phyloP scores from a whole-genome alignment of 345 rosid species.

The Lumnitzera racemosa region DNA sequence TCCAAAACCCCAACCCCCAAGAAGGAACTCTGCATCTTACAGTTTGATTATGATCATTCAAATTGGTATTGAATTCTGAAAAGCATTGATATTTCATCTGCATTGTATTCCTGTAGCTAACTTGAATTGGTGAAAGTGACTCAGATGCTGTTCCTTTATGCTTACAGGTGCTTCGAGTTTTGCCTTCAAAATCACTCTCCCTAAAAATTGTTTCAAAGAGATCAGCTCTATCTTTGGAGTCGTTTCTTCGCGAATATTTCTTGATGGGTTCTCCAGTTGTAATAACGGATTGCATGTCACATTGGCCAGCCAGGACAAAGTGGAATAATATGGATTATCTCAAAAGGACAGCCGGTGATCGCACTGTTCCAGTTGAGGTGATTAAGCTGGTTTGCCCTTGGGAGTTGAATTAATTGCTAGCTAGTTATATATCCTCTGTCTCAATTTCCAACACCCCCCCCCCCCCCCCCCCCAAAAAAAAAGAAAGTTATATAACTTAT shows the following conservation, averaged over 20 bases:
- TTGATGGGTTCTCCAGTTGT: conserved; percentile 68
- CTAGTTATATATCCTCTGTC: too few relatives aligned
- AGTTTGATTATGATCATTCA: too few relatives aligned
- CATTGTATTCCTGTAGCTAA: neutral
- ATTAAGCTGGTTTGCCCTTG: conserved; percentile 15
- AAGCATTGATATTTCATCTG: neutral
- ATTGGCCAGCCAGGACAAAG: conserved; percentile 88
- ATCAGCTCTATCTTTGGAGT: conserved; percentile 72
- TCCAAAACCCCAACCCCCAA: too few relatives aligned
- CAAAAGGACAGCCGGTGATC: conserved; percentile 64
- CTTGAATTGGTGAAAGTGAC: neutral
- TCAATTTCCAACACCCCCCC: too few relatives aligned
- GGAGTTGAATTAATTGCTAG: too few relatives aligned
- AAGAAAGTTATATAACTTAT: too few relatives aligned
- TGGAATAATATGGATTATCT: conserved; percentile 89
- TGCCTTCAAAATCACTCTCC: conserved; percentile 63
- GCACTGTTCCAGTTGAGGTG: conserved; percentile 98
- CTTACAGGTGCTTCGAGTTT: conserved; percentile 44
- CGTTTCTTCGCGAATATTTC: conserved; percentile 64
- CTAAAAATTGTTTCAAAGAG: conserved; percentile 60
- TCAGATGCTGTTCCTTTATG: conserved; percentile 4
- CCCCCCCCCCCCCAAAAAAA: too few relatives aligned
- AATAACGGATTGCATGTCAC: conserved; percentile 78
- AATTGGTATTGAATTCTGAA: too few relatives aligned
- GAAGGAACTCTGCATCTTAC: neutral